Percentiles rank a stretch among this genome's conserved stretches.
Conservation (phyloP, 2,329 filamentous ascomycete genomes). For the Colletotrichum godetiae region DNA sequence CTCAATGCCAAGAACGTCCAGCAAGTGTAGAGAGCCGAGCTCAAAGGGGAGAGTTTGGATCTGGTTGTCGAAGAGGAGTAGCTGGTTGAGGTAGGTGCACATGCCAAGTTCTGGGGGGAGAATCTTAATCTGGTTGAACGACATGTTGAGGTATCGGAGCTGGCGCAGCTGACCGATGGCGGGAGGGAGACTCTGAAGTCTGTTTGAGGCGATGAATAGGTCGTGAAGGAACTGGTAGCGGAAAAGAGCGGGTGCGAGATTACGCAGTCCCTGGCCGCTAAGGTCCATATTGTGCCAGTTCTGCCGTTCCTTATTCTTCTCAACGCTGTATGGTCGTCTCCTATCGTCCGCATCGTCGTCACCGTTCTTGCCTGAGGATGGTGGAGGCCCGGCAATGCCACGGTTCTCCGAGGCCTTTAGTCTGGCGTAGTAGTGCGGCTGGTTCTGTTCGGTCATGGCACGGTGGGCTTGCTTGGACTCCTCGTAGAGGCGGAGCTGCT, state of each 20-base stretch:
- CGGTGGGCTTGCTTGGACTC: conserved; percentile 78
- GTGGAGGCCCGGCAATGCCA: conserved; percentile 68
- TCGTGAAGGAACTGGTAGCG: conserved; percentile 90
- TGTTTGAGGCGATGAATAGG: conserved; percentile 94
- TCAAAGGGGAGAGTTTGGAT: conserved; percentile 86
- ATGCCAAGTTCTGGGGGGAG: conserved; percentile 94
- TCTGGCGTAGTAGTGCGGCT: conserved; percentile 78
- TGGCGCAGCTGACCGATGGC: conserved; percentile 85
- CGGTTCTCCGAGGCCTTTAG: conserved; percentile 78
- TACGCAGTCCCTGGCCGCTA: conserved; percentile 92
- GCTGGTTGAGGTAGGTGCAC: conserved; percentile 89
- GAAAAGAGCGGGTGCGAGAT: conserved; percentile 84
- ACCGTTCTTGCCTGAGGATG: conserved; percentile 59
- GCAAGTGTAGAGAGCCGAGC: conserved; percentile 86
- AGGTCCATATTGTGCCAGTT: conserved; percentile 95
- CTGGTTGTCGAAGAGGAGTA: conserved; percentile 91
- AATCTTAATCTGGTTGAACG: conserved; percentile 84
- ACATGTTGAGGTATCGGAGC: conserved; percentile 86
- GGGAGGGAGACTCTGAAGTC: conserved; percentile 81
- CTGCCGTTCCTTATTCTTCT: conserved; percentile 75
- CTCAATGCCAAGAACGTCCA: conserved; percentile 91
- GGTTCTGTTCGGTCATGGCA: conserved; percentile 76
- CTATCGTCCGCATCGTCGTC: conserved; percentile 68
- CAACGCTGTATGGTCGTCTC: conserved; percentile 72
- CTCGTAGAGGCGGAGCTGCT: conserved; percentile 85